These are phyloP conservation scores for Pseudogymnoascus sp. DNA, from an alignment of 2,329 filamentous ascomycete genomes.

Conservation along the genomic window DNA sequence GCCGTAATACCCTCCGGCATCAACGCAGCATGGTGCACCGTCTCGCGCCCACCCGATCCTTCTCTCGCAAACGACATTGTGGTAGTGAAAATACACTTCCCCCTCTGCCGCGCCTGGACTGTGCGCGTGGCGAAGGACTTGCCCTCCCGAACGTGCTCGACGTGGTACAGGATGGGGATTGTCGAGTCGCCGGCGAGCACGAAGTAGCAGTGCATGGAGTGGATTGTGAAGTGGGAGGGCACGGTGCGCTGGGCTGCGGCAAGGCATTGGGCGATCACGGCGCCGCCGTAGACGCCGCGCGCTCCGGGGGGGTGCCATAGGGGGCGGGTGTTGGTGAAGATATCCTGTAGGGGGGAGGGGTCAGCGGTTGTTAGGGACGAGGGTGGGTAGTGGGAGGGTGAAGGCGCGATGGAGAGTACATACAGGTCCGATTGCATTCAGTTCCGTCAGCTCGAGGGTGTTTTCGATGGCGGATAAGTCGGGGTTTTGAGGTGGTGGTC, in stretches of 20 bases:
- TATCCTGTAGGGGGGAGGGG: slow-evolving; percentile 45
- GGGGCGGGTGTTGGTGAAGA: slow-evolving; percentile 89
- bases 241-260: slow-evolving; percentile 84
- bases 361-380: not conserved
- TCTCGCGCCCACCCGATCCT: slow-evolving; percentile 41
- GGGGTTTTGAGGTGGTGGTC: slow-evolving; percentile 63
- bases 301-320: slow-evolving; percentile 90
- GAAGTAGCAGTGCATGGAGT: slow-evolving; percentile 99
- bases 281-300: slow-evolving; percentile 86
- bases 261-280: slow-evolving; percentile 86
- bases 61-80: slow-evolving; percentile 81
- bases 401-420: slow-evolving; percentile 24
- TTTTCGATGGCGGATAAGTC: slow-evolving; percentile 79
- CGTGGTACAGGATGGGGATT: slow-evolving; percentile 87
- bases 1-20: slow-evolving; percentile 41
- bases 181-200: slow-evolving; percentile 79
- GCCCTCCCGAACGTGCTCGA: slow-evolving; percentile 87
- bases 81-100: slow-evolving; percentile 87
- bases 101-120: slow-evolving; percentile 87
- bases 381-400: not conserved
- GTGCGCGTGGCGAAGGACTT: slow-evolving; percentile 85
- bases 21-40: slow-evolving; percentile 56
- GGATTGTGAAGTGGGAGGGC: slow-evolving; percentile 67
- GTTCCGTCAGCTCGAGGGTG: slow-evolving; percentile 74
- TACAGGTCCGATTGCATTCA: slow-evolving; percentile 67